Evolutionary conservation across 2,329 filamentous ascomycete genomes (phyloP), one percentile per base, ranked within the genome.

Genomic region (Fusarium compactum): DNA sequence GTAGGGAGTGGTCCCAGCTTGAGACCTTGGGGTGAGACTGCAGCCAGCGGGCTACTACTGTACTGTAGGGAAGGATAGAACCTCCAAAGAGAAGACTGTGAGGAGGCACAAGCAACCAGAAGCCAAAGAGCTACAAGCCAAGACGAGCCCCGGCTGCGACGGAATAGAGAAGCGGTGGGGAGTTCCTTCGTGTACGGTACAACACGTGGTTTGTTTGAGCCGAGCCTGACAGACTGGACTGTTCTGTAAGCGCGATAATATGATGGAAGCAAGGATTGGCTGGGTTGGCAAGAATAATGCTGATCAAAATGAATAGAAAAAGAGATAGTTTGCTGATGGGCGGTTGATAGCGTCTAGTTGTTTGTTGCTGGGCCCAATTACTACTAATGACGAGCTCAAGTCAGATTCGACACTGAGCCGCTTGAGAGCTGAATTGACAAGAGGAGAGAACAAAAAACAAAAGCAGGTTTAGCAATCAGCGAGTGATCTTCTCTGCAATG

Each of bases 121-220:
- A 46, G 44, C 44, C 25, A 52, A 44, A 20, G 34, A 38, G 24
- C 38, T 30, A 40, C 32, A 55, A 52, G 27, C 20, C 46, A 43
- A 52, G 68, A 65, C 43, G 68, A 65, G 22, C 47, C 47, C 45
- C 54, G 67, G 68, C 47, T 69, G 55, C 34, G 30, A 53, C 63
- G 63, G 68, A 55, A 53, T 43, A 53, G 50, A 70, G 63, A 68
- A 67, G 58, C 53, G 62, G 67, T 67, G 67, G 63, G 47, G 63
- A 58, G 54, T 57, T 30, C 34, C 43, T 25, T 24, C 32, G 51
- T 54, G 66, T 52, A 47, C 58, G 27, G 51, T 66, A 41, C 61
- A 73, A 74, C 70, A 74, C 71, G 71, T 70, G 71, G 71, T 72
- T 67, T 50, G 65, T 54, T 58, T 20, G 25, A 22, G 50, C 32